phyloP scores from a whole-genome alignment of 2,329 filamentous ascomycete species.

The Fonsecaea erecta region DNA sequence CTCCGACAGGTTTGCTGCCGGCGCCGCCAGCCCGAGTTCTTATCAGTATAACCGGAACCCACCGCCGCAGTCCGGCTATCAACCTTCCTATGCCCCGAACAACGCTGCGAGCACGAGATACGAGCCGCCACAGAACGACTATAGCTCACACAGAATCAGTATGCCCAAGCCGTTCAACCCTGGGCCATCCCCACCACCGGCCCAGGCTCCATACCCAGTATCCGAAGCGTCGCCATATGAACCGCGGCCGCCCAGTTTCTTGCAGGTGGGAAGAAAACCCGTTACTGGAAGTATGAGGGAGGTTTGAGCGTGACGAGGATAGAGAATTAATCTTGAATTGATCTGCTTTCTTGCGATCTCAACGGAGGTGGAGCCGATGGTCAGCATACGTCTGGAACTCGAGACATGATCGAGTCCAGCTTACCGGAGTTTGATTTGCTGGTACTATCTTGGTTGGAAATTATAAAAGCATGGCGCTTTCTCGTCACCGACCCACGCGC shows the following conservation, averaged over 20 bases:
- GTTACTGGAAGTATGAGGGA: slow-evolving; percentile 44
- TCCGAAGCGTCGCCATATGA: slow-evolving; percentile 28
- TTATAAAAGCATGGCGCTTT: not conserved
- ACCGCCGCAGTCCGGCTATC: slow-evolving; percentile 36
- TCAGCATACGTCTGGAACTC: not conserved
- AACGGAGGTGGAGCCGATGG: not conserved
- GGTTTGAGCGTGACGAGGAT: slow-evolving; percentile 36
- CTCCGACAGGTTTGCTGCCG: slow-evolving; percentile 26
- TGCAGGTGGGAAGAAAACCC: slow-evolving; percentile 48
- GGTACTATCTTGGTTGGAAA: not conserved
- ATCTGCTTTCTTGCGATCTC: not conserved
- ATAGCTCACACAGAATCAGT: slow-evolving; percentile 23
- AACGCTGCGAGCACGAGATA: slow-evolving; percentile 22
- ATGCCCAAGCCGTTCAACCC: slow-evolving; percentile 21
- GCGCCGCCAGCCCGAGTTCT: slow-evolving; percentile 21
- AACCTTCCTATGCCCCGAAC: slow-evolving; percentile 27
- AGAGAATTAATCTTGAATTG: not conserved
- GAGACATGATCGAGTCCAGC: not conserved
- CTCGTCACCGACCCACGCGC: not conserved
- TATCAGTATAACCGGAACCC: slow-evolving; percentile 22
- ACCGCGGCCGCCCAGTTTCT: slow-evolving; percentile 47
- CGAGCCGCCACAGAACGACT: slow-evolving; percentile 24
- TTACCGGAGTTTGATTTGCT: not conserved
- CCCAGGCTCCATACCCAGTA: slow-evolving; percentile 4
- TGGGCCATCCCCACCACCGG: slow-evolving; percentile 5